Percentiles rank a stretch among this genome's conserved stretches.
These are phyloP conservation scores for Nicotiana tomentosiformis DNA, from an alignment of 257 asterid genomes.

Conservation along the genomic window DNA sequence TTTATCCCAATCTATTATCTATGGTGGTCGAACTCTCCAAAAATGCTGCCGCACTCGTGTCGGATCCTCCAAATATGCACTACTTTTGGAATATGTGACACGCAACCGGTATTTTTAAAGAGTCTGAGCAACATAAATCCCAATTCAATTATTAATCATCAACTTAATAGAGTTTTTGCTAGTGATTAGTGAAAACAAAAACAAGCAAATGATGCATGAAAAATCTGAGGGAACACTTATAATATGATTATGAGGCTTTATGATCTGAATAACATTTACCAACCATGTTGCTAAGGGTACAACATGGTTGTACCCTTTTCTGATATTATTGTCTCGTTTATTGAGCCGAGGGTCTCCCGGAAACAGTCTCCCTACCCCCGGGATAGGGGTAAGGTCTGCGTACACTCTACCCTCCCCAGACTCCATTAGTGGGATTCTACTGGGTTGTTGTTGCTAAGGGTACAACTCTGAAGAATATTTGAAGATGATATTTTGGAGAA, in stretches of 20 bases:
- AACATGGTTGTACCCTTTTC: not conserved
- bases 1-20: not conserved
- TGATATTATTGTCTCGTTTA: too few relatives aligned
- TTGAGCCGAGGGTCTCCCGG: too few relatives aligned
- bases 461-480: not conserved
- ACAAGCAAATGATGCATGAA: not conserved
- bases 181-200: not conserved
- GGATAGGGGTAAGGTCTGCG: too few relatives aligned
- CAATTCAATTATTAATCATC: not conserved
- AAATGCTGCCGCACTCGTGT: too few relatives aligned
- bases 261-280: not conserved
- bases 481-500: not conserved
- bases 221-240: not conserved
- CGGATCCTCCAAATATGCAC: too few relatives aligned
- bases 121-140: not conserved
- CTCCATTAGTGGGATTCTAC: too few relatives aligned
- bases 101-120: not conserved
- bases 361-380: too few relatives aligned
- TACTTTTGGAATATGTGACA: too few relatives aligned
- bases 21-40: too few relatives aligned
- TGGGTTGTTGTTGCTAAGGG: not conserved
- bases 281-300: not conserved
- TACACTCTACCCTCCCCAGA: too few relatives aligned
- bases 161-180: not conserved
- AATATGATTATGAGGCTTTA: not conserved